Conservation (phyloP, 805 yeast genomes). For the Candida vartiovaarae region DNA sequence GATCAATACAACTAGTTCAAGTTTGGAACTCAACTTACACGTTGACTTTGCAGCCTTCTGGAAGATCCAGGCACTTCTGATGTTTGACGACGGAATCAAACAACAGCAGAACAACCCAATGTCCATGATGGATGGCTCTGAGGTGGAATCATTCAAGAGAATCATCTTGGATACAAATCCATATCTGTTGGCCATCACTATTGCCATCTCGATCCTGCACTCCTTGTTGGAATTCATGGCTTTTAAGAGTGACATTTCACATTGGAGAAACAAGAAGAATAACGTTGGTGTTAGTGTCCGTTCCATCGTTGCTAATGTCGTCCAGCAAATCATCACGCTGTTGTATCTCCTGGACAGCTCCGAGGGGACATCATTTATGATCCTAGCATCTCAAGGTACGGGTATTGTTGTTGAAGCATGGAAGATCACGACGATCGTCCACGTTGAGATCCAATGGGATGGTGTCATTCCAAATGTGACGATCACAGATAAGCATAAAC, state of each 20-base stretch:
- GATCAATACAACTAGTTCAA: conserved; percentile 21
- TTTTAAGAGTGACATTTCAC: conserved; percentile 34
- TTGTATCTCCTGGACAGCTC: conserved; percentile 31
- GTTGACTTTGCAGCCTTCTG: conserved; percentile 23
- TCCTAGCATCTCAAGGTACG: conserved; percentile 29
- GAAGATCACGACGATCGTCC: conserved; percentile 33
- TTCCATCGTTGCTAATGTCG: conserved; percentile 32
- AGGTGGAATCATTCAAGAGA: conserved; percentile 30
- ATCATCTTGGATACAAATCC: conserved; percentile 32
- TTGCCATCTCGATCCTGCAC: conserved; percentile 29
- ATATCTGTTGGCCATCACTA: conserved; percentile 27
- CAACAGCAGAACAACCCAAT: conserved; percentile 23
- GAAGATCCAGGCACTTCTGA: conserved; percentile 26
- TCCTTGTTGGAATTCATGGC: conserved; percentile 34
- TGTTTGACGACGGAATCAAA: conserved; percentile 24
- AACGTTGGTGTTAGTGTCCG: conserved; percentile 34
- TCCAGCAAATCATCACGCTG: conserved; percentile 33
- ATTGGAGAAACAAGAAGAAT: conserved; percentile 34
- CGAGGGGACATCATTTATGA: conserved; percentile 33
- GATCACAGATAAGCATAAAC: conserved; percentile 28
- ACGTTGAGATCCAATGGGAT: conserved; percentile 22
- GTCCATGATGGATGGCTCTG: conserved; percentile 26
- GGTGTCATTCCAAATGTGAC: conserved; percentile 18
- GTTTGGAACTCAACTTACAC: conserved; percentile 24
- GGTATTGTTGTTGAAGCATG: conserved; percentile 36